Evolutionary conservation across 768 basidiomycete genomes (phyloP).

Genomic region (Trichaptum fuscoviolaceum): DNA sequence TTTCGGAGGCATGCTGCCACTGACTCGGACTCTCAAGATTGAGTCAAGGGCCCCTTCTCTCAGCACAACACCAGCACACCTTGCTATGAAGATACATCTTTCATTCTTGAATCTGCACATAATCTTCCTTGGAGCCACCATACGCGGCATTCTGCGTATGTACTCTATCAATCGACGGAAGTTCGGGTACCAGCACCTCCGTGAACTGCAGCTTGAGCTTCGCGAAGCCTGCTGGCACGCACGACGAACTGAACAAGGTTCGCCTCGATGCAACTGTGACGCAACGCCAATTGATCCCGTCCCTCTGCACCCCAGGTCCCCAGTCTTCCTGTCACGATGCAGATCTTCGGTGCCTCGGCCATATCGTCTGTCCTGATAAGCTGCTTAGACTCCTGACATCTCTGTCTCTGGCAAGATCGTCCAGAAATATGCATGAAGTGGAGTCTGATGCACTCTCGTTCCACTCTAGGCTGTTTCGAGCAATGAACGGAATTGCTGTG

Average conservation of each 20-base stretch:
- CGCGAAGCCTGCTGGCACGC: not conserved
- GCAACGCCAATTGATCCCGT: not conserved
- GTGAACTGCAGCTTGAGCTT: not conserved
- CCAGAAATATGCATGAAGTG: not conserved
- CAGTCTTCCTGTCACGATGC: not conserved
- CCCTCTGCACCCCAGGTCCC: not conserved
- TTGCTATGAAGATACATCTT: not conserved
- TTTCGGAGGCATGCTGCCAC: not conserved
- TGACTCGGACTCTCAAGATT: too few species aligned
- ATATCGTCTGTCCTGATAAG: not conserved
- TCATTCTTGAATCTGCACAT: not conserved
- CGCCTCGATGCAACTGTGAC: not conserved
- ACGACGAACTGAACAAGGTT: not conserved
- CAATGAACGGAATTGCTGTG: not conserved
- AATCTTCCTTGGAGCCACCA: not conserved
- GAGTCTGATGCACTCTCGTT: not conserved
- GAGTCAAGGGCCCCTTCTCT: not conserved
- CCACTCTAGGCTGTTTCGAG: not conserved
- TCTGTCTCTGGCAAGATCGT: not conserved
- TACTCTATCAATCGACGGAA: not conserved
- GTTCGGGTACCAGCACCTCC: not conserved
- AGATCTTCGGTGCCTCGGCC: not conserved
- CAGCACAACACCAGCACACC: not conserved
- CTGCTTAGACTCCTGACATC: not conserved
- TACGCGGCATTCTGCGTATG: not conserved